Percentiles rank a stretch among this genome's conserved stretches.
phyloP scores from a whole-genome alignment of 768 basidiomycete species.

The Suillus discolor region DNA sequence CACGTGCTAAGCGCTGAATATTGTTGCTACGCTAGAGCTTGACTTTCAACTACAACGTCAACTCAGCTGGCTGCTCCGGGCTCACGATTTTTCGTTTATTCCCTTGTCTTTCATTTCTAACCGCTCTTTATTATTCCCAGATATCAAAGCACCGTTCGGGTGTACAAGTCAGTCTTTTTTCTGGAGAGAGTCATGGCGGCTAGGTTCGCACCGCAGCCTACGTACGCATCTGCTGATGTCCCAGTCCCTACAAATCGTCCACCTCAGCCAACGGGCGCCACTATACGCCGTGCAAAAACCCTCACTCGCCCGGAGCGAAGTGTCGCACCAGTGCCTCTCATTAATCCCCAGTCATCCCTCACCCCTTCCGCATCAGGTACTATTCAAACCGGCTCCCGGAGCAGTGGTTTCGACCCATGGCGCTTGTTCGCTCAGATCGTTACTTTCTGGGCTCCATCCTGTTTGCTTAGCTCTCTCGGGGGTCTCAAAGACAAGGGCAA shows the following conservation, averaged over 20 bases:
- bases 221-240: conserved; percentile 49
- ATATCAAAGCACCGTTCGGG: not conserved
- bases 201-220: conserved; percentile 18
- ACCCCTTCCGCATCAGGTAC: conserved; percentile 40
- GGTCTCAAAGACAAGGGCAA: conserved; percentile 79
- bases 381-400: conserved; percentile 33
- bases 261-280: conserved; percentile 51
- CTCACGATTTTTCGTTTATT: conserved; percentile 20
- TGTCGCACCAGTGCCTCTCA: conserved; percentile 92
- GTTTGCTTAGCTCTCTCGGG: conserved; percentile 71
- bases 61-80: conserved; percentile 20
- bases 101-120: conserved; percentile 17
- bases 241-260: conserved; percentile 68
- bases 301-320: conserved; percentile 94
- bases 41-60: not conserved
- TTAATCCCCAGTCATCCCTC: conserved; percentile 70
- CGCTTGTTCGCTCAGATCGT: conserved; percentile 73
- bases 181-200: conserved; percentile 22
- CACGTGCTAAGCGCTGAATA: not conserved
- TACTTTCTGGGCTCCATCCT: conserved; percentile 90
- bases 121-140: conserved; percentile 16
- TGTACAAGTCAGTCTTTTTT: conserved; percentile 8
- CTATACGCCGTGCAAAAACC: conserved; percentile 89
- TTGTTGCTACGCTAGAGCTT: conserved; percentile 1
- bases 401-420: conserved; percentile 62